Evolutionary conservation across 2,329 filamentous ascomycete species (phyloP), one percentile per base, ranked within the genome.

Genomic region (Intubia oerlemansii): DNA sequence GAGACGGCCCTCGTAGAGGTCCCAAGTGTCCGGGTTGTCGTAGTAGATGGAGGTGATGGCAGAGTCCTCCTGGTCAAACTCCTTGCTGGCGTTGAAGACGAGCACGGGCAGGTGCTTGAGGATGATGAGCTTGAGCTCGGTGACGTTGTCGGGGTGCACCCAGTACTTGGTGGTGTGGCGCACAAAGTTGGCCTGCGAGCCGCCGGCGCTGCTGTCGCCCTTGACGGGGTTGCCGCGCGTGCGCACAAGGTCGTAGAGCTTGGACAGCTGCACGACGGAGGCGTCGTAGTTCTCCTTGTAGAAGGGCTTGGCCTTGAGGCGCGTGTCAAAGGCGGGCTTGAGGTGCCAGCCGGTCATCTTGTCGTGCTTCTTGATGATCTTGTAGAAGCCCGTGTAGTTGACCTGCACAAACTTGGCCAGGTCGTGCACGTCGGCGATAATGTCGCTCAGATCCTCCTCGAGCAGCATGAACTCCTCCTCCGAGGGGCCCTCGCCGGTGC

Each of bases 331-430:
- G n/a, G 90, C 81, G 18, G 88, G 88, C 43, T 78, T 84, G 19
- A 98, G 67, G 44, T 88, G 72, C 82, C 85, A 92, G 35, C 71
- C 65, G 1, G 88, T 7, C 56, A 76, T 41, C 52, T 85, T 79
- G 55, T 93, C 88, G 51, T 98, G 88, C 62, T 98, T 98, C 63
- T 98, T 98, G 53, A 98, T 92, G 38, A 98, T 98, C 62, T 98
- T 98, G 59, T 93, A 90, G 49, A 98, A 98, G 5, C 88, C 88
- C 1, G 85, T 95, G 48, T 98, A 98, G 54, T 98, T 98, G 46
- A 98, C 57, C 56, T 93, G 85, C 6, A 91, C 90, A 49, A 92
- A 98, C 54, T 95, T 95, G 50, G 88, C 84, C 34, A 98, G 63
- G 44, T 98, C 88, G 52, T 98, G 85, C 14, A 98, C 88, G 45